These are phyloP conservation scores for Mortierella sp. DNA, from an alignment of 371 early-diverging fungal species.

Conservation along the genomic window DNA sequence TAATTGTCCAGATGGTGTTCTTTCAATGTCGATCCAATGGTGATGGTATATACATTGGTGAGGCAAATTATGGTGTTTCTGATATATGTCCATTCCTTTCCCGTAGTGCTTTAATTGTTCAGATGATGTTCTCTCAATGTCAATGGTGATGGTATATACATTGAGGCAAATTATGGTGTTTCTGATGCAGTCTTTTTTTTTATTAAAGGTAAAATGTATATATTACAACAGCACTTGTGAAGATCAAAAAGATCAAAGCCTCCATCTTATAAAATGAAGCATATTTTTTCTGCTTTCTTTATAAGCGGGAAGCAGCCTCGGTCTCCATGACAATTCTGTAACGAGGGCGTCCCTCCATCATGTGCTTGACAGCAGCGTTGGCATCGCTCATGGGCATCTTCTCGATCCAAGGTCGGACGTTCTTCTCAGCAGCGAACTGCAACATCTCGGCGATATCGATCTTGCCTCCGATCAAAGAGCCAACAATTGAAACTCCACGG, in stretches of 20 bases:
- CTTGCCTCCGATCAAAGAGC: constrained; percentile 79
- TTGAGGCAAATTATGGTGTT: too few species aligned
- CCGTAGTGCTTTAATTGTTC: too few species aligned
- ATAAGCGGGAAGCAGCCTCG: constrained; percentile 28
- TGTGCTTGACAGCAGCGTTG: constrained; percentile 70
- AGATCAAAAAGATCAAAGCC: neutral
- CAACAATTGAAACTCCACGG: constrained; percentile 68
- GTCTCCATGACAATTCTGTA: constrained; percentile 78
- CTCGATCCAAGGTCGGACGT: constrained; percentile 78
- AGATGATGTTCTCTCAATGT: too few species aligned
- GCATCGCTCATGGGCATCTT: constrained; percentile 70
- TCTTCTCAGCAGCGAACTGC: constrained; percentile 75
- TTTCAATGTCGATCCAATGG: too few species aligned
- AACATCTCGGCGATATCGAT: constrained; percentile 74
- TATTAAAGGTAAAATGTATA: neutral
- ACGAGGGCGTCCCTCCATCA: constrained; percentile 74
- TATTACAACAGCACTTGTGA: neutral
- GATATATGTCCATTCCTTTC: too few species aligned
- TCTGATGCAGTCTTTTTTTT: too few species aligned
- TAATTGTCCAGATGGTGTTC: too few species aligned
- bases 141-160: too few species aligned
- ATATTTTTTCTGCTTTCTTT: neutral
- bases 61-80: too few species aligned
- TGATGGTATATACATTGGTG: too few species aligned
- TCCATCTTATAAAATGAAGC: too few species aligned